Percentiles rank a stretch among this genome's conserved stretches.
phyloP scores from a whole-genome alignment of 106 monocot genomes.

The Apostasia shenzhenica region DNA sequence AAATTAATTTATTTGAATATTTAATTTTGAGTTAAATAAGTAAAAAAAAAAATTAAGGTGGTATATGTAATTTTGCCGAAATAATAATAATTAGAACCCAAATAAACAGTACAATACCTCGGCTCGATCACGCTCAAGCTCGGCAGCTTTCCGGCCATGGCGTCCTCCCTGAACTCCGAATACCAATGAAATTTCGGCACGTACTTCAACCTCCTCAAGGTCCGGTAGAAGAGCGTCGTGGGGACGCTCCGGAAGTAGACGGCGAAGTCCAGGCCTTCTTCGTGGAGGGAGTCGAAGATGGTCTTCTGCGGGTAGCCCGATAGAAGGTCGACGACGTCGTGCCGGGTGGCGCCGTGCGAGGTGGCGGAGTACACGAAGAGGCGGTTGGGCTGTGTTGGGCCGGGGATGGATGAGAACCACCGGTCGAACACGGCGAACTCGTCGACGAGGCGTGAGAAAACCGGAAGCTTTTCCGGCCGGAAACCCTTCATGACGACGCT shows the following conservation, averaged over 20 bases:
- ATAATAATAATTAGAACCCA: too few relatives aligned
- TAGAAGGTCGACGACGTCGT: conserved; percentile 35
- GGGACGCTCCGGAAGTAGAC: conserved; percentile 68
- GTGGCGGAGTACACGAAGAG: conserved; percentile 82
- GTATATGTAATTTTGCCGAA: too few relatives aligned
- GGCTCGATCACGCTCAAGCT: conserved; percentile 69
- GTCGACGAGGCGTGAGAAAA: conserved; percentile 36
- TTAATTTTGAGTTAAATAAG: too few relatives aligned
- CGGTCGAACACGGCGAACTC: conserved; percentile 80
- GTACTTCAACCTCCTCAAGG: conserved; percentile 36
- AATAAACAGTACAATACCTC: neutral
- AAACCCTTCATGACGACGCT: conserved; percentile 57
- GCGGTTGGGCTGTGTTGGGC: conserved; percentile 84
- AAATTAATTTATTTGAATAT: too few relatives aligned
- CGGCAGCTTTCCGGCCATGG: conserved; percentile 33
- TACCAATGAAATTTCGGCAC: conserved; percentile 28
- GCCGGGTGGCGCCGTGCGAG: conserved; percentile 47
- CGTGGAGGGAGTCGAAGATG: conserved; percentile 75
- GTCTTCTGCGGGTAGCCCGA: conserved; percentile 74
- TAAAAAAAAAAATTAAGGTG: too few relatives aligned
- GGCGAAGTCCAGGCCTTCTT: conserved; percentile 40
- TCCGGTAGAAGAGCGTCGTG: conserved; percentile 56
- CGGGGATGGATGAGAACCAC: conserved; percentile 74
- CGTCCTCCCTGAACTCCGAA: conserved; percentile 40
- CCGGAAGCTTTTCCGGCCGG: conserved; percentile 49